A percentile compares a stretch with the other conserved stretches of the same genome.
Conservation (phyloP, 176 grass and related monocot species). For the Rhipidocladum racemiflorum region DNA sequence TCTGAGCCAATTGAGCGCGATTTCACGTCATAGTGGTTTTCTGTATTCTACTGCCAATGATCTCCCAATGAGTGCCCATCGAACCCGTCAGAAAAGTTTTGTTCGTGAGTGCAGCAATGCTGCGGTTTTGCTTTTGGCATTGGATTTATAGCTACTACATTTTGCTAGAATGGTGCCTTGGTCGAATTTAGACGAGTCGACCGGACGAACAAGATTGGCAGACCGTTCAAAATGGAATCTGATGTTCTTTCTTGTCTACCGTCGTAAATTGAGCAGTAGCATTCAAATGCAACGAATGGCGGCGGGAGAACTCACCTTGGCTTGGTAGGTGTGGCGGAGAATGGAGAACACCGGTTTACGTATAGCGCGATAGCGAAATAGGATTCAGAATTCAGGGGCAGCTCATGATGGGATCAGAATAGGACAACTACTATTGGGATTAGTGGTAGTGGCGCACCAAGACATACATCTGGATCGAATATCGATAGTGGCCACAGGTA, state of each 20-base stretch:
- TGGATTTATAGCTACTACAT: not conserved
- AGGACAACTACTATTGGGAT: conserved; percentile 21
- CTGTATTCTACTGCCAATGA: not conserved
- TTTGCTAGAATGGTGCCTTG: not conserved
- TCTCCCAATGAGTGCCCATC: not conserved
- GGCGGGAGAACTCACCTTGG: not conserved
- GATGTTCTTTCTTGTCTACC: not conserved
- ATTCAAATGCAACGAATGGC: not conserved
- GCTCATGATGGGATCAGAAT: conserved; percentile 8
- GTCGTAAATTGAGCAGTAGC: not conserved
- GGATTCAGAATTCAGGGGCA: not conserved
- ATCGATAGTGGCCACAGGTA: not conserved
- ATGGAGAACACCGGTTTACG: not conserved
- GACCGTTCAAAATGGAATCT: not conserved
- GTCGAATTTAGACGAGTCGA: not conserved
- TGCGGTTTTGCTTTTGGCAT: not conserved
- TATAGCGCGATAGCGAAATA: not conserved
- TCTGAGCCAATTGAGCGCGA: not conserved
- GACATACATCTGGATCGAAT: not conserved
- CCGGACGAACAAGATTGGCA: not conserved
- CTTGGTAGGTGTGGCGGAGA: not conserved
- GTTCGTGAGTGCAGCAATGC: not conserved
- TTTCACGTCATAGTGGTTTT: not conserved
- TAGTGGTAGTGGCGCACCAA: not conserved
- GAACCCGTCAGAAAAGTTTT: not conserved